Evolutionary conservation across 2,329 filamentous ascomycete species (phyloP), one percentile per base, ranked within the genome.

Genomic region (Diaporthe amygdali): DNA sequence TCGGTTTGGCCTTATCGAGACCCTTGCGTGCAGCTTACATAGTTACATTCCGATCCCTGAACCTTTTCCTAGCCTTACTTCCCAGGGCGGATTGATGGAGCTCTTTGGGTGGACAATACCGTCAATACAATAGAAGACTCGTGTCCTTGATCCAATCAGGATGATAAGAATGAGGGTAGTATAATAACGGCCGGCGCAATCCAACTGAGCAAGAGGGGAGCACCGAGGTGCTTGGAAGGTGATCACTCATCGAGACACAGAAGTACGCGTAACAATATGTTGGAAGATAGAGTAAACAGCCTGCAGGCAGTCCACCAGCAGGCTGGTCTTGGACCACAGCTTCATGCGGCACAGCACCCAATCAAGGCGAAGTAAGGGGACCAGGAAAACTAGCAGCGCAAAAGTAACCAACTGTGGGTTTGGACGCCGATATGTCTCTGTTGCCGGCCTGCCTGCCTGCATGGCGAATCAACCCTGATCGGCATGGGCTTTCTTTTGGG

Each of bases 21-120:
- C 59, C 59, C 59, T 64, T 64, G 59, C 30, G 20, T 64, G 59
- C 59, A 49, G 59, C 59, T 41, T 49, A 37, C 44, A 49, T n/a
- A 22, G 59, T 49, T 64, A 49, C 59, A 64, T 64, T 37, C 59
- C 59, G 59, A 64, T 64, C 41, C 59, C 59, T 63, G 59, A 32
- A 47, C 41, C 41, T 63, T 63, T 20, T 49, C 59, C 59, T 64
- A 63, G 59, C 59, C 59, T 17, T 63, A 63, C 59, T 46, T 63
- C 27, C 59, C 41, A 47, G 32, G 59, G 55, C 55, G 37, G 37
- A 44, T 37, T 41, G 55, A 25, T 44, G 37, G 41, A 63, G 41
- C 59, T 63, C 34, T 20, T 47, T 44, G 59, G 41, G 39, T 47
- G 30, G 9, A 61, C 39, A 27, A 61, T 39, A 10, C 56, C 9